These are phyloP conservation scores for Phaseolus coccineus DNA, from an alignment of 331 rosid species.

Conservation along the genomic window DNA sequence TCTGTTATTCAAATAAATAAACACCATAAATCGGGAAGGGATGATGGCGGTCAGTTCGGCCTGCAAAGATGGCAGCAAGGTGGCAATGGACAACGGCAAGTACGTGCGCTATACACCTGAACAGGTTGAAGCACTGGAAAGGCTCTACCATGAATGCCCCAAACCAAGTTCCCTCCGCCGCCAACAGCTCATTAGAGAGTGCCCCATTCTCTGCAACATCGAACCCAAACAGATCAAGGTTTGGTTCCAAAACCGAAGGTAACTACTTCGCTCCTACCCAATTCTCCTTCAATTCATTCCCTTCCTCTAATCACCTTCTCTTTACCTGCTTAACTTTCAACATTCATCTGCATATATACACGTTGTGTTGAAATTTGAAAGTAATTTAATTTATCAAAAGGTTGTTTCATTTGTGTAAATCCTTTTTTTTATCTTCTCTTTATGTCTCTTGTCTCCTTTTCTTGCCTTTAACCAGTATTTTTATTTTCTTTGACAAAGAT, in stretches of 20 bases:
- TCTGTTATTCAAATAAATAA: background rate
- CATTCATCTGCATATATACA: background rate
- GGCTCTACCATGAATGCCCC: conserved; percentile 96
- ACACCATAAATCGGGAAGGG: conserved; percentile 34
- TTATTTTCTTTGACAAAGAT: background rate
- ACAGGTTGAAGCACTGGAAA: conserved; percentile 93
- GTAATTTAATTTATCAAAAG: background rate
- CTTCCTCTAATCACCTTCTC: background rate
- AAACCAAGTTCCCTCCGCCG: conserved; percentile 97
- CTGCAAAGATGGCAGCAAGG: conserved; percentile 73
- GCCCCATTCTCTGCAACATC: conserved; percentile 94
- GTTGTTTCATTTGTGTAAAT: background rate
- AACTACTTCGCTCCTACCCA: background rate
- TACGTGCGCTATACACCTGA: conserved; percentile 96
- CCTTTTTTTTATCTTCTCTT: background rate
- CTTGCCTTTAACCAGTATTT: background rate
- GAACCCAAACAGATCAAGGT: conserved; percentile 99
- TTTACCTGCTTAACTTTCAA: background rate
- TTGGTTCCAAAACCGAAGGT: conserved; percentile 99
- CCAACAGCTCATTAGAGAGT: conserved; percentile 93
- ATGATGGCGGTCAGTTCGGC: conserved; percentile 89
- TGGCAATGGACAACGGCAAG: conserved; percentile 89
- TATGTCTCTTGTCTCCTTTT: background rate
- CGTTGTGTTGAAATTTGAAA: background rate
- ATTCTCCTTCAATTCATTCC: background rate